Evolutionary conservation across 2,329 filamentous ascomycete genomes (phyloP).

Genomic region (Fusarium sp.): DNA sequence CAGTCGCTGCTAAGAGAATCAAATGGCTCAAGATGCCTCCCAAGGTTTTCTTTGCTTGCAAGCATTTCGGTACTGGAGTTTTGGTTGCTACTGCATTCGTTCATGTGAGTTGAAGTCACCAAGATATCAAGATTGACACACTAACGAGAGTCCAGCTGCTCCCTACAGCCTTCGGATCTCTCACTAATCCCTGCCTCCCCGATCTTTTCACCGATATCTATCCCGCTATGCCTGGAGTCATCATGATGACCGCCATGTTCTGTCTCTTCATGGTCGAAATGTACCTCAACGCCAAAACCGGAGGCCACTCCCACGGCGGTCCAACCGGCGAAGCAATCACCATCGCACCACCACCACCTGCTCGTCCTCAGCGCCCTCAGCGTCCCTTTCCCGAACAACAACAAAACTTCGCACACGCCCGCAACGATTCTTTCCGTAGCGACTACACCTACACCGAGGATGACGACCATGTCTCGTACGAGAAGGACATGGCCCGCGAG

Average conservation of each 20-base stretch:
- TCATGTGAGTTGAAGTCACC: conserved; percentile 59
- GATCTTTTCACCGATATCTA: conserved; percentile 69
- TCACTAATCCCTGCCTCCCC: conserved; percentile 66
- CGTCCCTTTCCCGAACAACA: neutral
- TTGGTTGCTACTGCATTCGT: conserved; percentile 79
- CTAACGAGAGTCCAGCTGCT: conserved; percentile 56
- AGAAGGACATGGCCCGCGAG: conserved; percentile 55
- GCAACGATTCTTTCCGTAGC: conserved; percentile 3
- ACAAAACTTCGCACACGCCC: neutral
- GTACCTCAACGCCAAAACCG: conserved; percentile 69
- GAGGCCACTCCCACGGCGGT: conserved; percentile 68
- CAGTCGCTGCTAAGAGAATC: conserved; percentile 65
- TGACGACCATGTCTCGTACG: conserved; percentile 46
- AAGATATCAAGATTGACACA: accelerated
- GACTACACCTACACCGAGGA: neutral
- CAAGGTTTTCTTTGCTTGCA: conserved; percentile 69
- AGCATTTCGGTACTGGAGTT: conserved; percentile 77
- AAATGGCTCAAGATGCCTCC: conserved; percentile 68
- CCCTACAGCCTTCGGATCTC: conserved; percentile 67
- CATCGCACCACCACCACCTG: neutral
- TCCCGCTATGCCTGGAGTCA: conserved; percentile 70
- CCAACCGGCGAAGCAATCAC: conserved; percentile 55
- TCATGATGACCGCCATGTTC: conserved; percentile 73
- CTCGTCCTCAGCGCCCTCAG: conserved; percentile 11
- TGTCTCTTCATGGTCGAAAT: conserved; percentile 71